Percentiles rank a stretch among this genome's conserved stretches.
phyloP scores from a whole-genome alignment of 2,329 filamentous ascomycete genomes.

The Hymenoscyphus linearis region DNA sequence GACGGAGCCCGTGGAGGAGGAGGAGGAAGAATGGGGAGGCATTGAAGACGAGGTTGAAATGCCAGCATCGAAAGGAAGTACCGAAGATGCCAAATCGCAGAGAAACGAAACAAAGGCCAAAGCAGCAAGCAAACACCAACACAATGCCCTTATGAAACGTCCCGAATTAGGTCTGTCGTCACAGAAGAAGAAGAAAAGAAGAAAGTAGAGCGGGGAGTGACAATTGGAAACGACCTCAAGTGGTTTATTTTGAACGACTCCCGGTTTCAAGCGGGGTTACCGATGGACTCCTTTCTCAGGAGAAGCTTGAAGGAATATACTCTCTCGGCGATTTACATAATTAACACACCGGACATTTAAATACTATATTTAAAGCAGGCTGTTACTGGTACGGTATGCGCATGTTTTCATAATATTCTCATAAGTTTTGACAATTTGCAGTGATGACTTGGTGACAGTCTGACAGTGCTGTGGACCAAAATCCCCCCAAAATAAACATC shows the following conservation, averaged over 20 bases:
- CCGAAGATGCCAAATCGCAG: neutral
- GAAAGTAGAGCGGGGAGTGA: constrained; percentile 4
- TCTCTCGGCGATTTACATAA: neutral
- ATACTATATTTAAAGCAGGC: neutral
- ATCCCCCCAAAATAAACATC: neutral
- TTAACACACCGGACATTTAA: neutral
- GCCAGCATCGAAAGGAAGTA: neutral
- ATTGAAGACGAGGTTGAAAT: constrained; percentile 5
- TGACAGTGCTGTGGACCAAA: neutral
- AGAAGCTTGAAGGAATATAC: neutral
- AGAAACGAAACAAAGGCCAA: neutral
- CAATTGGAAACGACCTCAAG: neutral
- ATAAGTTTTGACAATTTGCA: neutral
- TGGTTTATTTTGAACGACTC: neutral
- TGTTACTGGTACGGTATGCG: neutral
- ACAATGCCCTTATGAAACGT: constrained; percentile 10
- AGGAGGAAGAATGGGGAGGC: constrained; percentile 14
- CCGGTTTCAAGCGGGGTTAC: neutral
- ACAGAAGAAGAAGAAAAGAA: constrained; percentile 20
- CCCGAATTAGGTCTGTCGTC: constrained; percentile 11
- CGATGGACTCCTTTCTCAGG: neutral
- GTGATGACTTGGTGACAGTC: neutral
- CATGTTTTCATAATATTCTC: neutral
- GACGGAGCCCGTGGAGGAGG: neutral
- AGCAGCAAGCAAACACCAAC: constrained; percentile 3